Evolutionary conservation across 2,329 filamentous ascomycete species (phyloP).

Genomic region (Pyrenophora teres): DNA sequence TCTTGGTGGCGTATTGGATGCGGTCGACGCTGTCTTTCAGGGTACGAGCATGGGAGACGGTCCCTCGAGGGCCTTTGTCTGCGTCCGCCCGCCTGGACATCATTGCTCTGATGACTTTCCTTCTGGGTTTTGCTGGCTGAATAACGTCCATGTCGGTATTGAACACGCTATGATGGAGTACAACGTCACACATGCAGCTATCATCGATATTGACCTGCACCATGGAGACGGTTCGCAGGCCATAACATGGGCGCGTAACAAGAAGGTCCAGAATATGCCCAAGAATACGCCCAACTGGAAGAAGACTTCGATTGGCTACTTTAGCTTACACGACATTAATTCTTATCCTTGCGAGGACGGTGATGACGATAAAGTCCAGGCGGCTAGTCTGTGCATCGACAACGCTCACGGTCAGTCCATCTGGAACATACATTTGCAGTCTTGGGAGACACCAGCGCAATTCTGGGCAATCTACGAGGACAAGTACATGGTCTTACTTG

Average conservation of each 20-base stretch:
- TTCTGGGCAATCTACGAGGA: conserved; percentile 89
- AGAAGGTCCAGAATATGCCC: conserved; percentile 63
- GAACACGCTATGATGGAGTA: conserved; percentile 84
- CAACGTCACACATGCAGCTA: conserved; percentile 89
- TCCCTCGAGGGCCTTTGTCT: conserved; percentile 83
- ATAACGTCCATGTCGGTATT: conserved; percentile 97
- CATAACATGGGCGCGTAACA: conserved; percentile 90
- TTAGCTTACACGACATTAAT: conserved; percentile 97
- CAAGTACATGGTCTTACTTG: conserved; percentile 75
- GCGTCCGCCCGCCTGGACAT: conserved; percentile 89
- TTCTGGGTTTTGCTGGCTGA: conserved; percentile 97
- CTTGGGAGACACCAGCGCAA: conserved; percentile 80
- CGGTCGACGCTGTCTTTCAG: conserved; percentile 81
- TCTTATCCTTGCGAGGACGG: conserved; percentile 95
- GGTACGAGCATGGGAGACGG: conserved; percentile 52
- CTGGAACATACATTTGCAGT: conserved; percentile 93
- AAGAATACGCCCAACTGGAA: conserved; percentile 78
- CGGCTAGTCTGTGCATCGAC: conserved; percentile 91
- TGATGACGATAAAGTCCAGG: conserved; percentile 91
- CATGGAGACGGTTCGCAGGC: conserved; percentile 77
- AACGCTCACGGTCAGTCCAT: conserved; percentile 91
- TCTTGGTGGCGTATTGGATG: conserved; percentile 90
- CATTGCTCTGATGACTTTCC: conserved; percentile 90
- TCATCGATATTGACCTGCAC: conserved; percentile 51
- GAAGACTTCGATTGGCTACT: conserved; percentile 90